A percentile compares a stretch with the other conserved stretches of the same genome.
Conservation (phyloP, 140 eudicot species). For the Anethum foeniculum region DNA sequence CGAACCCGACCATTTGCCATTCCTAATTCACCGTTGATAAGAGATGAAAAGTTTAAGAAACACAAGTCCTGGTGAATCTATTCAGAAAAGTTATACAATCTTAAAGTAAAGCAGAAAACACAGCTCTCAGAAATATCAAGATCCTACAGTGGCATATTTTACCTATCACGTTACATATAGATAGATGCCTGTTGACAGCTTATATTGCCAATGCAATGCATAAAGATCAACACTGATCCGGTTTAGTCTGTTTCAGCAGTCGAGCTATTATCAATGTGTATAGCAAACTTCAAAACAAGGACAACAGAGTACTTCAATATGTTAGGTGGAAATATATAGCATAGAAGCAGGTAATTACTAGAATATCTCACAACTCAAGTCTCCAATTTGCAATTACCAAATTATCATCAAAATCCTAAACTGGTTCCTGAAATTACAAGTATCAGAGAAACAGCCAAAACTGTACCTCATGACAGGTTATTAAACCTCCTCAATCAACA, state of each 20-base stretch:
- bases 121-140: neutral
- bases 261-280: too few relatives aligned
- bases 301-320: too few relatives aligned
- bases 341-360: too few relatives aligned
- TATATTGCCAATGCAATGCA: neutral
- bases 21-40: too few relatives aligned
- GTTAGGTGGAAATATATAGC: too few relatives aligned
- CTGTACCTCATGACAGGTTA: neutral
- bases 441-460: neutral
- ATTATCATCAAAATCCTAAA: neutral
- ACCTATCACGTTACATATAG: neutral
- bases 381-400: neutral
- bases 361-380: too few relatives aligned
- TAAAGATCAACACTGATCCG: too few relatives aligned
- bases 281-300: too few relatives aligned
- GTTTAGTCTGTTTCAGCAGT: too few relatives aligned
- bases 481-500: conserved; percentile 60
- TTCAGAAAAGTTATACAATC: neutral
- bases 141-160: neutral
- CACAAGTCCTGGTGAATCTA: neutral
- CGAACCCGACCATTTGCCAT: too few relatives aligned
- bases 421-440: neutral
- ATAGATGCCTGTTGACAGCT: neutral
- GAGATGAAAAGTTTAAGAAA: too few relatives aligned
- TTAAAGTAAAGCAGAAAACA: neutral